These are phyloP conservation scores for Batkoa obscura DNA, from an alignment of 371 early-diverging fungal species.

Conservation along the genomic window DNA sequence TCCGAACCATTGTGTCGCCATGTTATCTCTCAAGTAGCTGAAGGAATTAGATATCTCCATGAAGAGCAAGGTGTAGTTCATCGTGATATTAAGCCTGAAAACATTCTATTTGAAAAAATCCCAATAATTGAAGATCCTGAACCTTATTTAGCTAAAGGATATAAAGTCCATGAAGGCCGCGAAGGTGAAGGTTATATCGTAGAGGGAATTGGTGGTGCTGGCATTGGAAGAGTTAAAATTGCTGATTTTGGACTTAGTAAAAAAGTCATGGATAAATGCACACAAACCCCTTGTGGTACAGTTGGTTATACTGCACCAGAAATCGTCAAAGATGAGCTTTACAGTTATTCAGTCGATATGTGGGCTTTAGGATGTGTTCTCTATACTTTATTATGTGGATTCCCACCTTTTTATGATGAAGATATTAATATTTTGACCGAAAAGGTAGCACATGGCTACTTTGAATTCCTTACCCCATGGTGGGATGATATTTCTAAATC, in stretches of 20 bases:
- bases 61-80: conserved; percentile 72
- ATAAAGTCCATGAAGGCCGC: conserved; percentile 25
- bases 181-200: conserved; percentile 54
- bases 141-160: conserved; percentile 8
- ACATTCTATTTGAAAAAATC: conserved; percentile 65
- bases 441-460: conserved; percentile 56
- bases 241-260: conserved; percentile 77
- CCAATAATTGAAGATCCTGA: conserved; percentile 28
- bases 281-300: conserved; percentile 81
- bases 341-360: conserved; percentile 74
- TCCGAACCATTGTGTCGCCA: conserved; percentile 57
- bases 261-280: conserved; percentile 57
- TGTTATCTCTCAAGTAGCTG: conserved; percentile 72
- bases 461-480: conserved; percentile 63
- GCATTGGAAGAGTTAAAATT: conserved; percentile 63
- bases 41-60: conserved; percentile 77
- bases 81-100: conserved; percentile 94
- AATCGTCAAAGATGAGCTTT: conserved; percentile 59
- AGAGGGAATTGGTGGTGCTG: conserved; percentile 50
- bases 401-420: conserved; percentile 80
- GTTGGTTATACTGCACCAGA: conserved; percentile 86
- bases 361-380: conserved; percentile 89
- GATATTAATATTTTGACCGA: conserved; percentile 49
- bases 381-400: conserved; percentile 74
- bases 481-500: conserved; percentile 64